Evolutionary conservation across 305 asterid genomes (phyloP).

Genomic region (Rubia peregrina): DNA sequence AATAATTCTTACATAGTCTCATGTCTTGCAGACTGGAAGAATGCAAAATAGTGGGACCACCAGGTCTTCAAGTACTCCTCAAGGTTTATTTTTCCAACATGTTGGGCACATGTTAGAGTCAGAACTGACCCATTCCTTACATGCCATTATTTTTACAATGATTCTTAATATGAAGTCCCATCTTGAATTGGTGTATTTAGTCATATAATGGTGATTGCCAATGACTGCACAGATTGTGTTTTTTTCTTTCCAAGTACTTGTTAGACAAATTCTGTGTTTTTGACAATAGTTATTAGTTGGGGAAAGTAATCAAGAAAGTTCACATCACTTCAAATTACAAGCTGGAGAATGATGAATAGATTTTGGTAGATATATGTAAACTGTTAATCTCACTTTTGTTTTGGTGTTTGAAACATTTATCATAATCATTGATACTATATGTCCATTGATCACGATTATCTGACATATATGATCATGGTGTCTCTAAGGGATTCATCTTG

Average conservation of each 20-base stretch:
- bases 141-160: no score
- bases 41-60: slow-evolving; percentile 49
- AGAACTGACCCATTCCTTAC: slow-evolving; percentile 3
- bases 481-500: no score
- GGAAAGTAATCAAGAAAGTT: neutral
- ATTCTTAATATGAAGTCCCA: no score
- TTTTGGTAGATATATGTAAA: neutral
- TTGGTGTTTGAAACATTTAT: no score
- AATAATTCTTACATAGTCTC: neutral
- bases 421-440: no score
- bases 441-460: no score
- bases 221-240: neutral
- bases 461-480: no score
- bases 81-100: slow-evolving; percentile 93
- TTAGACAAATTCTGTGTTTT: neutral
- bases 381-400: neutral
- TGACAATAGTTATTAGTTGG: neutral
- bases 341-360: neutral
- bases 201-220: neutral
- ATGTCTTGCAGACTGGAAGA: slow-evolving; percentile 53
- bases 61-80: slow-evolving; percentile 45
- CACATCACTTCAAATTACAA: neutral
- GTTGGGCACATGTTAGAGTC: slow-evolving; percentile 89
- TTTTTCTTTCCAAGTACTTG: neutral
- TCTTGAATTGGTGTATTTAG: neutral